Evolutionary conservation across 257 asterid genomes (phyloP).

Genomic region (Rubia yunnanensis): DNA sequence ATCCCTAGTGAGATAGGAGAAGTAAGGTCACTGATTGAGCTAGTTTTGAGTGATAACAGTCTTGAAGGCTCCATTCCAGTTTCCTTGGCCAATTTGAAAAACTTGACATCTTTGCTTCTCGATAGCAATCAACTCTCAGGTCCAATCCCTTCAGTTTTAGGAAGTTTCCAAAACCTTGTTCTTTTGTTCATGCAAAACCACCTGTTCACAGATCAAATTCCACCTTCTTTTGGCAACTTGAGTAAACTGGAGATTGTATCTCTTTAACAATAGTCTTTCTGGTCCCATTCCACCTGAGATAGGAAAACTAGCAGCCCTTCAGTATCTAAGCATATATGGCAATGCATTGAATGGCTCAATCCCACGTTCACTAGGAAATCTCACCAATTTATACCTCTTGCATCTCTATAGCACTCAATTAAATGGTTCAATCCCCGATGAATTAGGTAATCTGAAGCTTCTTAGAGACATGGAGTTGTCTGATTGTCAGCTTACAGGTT

Average conservation of each 20-base stretch:
- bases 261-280: neutral
- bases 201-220: slow-evolving; percentile 2
- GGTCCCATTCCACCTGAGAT: neutral
- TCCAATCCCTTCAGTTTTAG: neutral
- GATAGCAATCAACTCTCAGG: neutral
- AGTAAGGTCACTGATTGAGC: neutral
- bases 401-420: neutral
- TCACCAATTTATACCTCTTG: neutral
- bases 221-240: neutral
- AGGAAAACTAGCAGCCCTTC: neutral
- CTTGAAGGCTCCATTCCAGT: slow-evolving; percentile 1
- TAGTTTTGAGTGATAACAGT: neutral
- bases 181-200: neutral
- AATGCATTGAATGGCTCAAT: neutral
- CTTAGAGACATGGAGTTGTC: neutral
- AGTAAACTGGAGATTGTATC: neutral
- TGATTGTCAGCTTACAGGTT: neutral
- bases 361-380: neutral
- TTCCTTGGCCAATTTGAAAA: slow-evolving; percentile 8
- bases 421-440: neutral
- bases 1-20: slow-evolving; percentile 19
- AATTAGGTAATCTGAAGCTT: neutral
- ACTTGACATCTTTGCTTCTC: neutral
- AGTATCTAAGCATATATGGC: neutral
- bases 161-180: neutral